Evolutionary conservation across 108 stramenopile species (phyloP).

Genomic region (Parietichytrium sp.): DNA sequence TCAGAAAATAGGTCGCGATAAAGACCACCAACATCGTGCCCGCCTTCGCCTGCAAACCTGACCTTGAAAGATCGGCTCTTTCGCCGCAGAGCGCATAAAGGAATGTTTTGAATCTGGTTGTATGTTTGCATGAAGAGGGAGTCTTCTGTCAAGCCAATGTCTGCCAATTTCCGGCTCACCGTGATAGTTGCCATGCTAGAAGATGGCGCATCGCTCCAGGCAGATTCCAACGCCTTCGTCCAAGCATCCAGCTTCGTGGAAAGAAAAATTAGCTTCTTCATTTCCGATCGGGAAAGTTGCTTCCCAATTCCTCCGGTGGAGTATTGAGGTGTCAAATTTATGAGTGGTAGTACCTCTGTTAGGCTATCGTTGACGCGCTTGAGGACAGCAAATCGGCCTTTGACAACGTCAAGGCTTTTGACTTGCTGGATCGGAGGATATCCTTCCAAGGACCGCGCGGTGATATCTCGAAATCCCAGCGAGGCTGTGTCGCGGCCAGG

Average conservation of each 20-base stretch:
- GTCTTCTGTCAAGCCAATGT: slow-evolving; percentile 5
- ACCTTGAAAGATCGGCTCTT: neutral
- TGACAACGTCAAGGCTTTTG: neutral
- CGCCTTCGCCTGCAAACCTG: slow-evolving; percentile 19
- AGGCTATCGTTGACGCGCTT: slow-evolving; percentile 26
- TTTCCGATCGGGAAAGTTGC: neutral
- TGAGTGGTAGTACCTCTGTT: slow-evolving; percentile 21
- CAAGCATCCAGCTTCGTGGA: slow-evolving; percentile 20
- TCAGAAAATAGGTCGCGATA: slow-evolving; percentile 19
- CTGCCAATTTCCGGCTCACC: slow-evolving; percentile 2
- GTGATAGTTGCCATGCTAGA: slow-evolving; percentile 19
- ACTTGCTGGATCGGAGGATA: neutral
- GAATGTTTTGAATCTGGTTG: slow-evolving; percentile 2
- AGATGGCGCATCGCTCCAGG: slow-evolving; percentile 2
- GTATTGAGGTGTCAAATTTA: slow-evolving; percentile 12
- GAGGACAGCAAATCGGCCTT: slow-evolving; percentile 1
- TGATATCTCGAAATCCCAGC: slow-evolving; percentile 23
- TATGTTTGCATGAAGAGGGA: slow-evolving; percentile 34
- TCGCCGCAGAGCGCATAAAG: neutral
- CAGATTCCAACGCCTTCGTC: slow-evolving; percentile 11
- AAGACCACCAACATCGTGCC: slow-evolving; percentile 6
- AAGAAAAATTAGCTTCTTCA: neutral
- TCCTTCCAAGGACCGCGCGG: neutral
- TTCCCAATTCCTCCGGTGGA: slow-evolving; percentile 4
- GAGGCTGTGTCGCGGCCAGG: neutral